Evolutionary conservation across 31 red algal genomes (phyloP).

Genomic region (Porphyra umbilicalis): DNA sequence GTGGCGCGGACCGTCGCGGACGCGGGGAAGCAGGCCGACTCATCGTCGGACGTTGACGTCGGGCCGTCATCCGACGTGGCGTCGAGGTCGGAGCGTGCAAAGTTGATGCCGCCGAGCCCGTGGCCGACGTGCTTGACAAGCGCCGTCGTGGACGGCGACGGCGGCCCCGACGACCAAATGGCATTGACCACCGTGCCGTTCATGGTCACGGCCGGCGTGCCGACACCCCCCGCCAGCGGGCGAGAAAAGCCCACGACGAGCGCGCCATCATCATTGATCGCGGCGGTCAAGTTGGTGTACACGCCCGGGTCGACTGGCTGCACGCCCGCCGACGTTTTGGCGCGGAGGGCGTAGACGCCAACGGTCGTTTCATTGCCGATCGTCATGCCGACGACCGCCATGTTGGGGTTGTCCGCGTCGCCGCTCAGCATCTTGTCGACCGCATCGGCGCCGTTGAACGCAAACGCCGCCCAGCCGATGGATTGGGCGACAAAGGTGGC

Average conservation of each 20-base stretch:
- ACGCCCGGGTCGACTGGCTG: background rate
- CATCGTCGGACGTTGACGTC: constrained; percentile 12
- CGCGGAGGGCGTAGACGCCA: background rate
- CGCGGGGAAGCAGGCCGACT: constrained; percentile 38
- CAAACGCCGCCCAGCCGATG: background rate
- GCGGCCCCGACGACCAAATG: background rate
- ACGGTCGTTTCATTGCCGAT: background rate
- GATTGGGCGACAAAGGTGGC: background rate
- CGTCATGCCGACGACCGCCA: background rate
- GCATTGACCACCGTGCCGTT: background rate
- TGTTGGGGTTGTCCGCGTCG: background rate
- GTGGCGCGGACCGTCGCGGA: constrained; percentile 5
- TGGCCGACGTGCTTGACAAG: background rate
- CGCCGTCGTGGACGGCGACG: background rate
- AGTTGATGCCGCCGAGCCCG: background rate
- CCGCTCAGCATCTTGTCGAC: background rate
- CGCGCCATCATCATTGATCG: background rate
- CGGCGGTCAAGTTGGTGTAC: background rate
- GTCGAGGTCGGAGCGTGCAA: background rate
- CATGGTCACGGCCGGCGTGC: background rate
- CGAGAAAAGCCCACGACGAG: background rate
- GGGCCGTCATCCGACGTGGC: background rate
- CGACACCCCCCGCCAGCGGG: background rate
- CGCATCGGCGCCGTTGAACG: background rate
- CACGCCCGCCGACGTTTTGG: background rate